Evolutionary conservation across 495 filamentous ascomycete species (phyloP).

Genomic region (Penicillium longicatenatum): DNA sequence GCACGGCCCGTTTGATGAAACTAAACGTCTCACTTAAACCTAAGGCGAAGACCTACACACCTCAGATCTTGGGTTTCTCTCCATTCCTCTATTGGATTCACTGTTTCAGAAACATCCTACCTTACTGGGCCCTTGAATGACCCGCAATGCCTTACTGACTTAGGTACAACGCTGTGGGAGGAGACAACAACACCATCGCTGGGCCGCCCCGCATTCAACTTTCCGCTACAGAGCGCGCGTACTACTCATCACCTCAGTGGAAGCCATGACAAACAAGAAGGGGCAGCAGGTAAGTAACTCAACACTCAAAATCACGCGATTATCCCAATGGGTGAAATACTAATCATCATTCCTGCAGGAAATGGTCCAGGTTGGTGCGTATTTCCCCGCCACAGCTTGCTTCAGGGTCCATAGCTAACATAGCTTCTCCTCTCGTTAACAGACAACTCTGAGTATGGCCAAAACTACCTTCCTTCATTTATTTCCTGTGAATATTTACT

Average conservation of each 20-base stretch:
- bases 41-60: neutral
- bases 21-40: neutral
- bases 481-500: conserved; percentile 1
- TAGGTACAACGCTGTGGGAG: conserved; percentile 9
- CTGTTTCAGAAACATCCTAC: neutral
- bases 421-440: conserved; percentile 8
- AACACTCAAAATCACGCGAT: neutral
- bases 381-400: conserved; percentile 30
- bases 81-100: neutral
- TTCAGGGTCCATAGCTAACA: conserved; percentile 30
- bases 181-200: conserved; percentile 18
- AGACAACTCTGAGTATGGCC: conserved; percentile 57
- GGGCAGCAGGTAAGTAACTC: conserved; percentile 65
- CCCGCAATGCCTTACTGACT: conserved; percentile 17
- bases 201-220: conserved; percentile 31
- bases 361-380: conserved; percentile 99
- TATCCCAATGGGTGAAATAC: neutral
- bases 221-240: conserved; percentile 7
- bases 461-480: neutral
- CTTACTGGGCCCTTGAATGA: neutral
- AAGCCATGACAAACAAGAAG: conserved; percentile 62
- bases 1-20: conserved; percentile 5
- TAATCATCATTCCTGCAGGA: conserved; percentile 60
- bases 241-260: neutral
- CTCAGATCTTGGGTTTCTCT: no score